Conservation (phyloP, 108 stramenopile genomes). For the Cyclotella kingstonii region DNA sequence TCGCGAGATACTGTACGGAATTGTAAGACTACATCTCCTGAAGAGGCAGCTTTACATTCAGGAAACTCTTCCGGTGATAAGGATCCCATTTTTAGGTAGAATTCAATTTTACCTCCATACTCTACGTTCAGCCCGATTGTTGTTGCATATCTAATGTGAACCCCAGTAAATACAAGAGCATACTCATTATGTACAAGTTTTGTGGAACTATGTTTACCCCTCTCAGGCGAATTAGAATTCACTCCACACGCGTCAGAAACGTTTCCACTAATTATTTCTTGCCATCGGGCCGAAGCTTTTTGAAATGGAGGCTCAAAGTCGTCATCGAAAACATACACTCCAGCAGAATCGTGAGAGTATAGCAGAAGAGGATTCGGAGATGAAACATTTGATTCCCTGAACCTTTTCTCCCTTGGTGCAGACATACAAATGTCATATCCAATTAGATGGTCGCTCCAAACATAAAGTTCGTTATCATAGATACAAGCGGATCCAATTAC, state of each 20-base stretch:
- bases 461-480: conserved; percentile 39
- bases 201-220: conserved; percentile 23
- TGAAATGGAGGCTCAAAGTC: conserved; percentile 34
- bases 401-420: conserved; percentile 29
- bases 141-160: conserved; percentile 17
- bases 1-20: conserved; percentile 3
- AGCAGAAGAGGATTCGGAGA: conserved; percentile 25
- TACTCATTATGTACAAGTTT: conserved; percentile 14
- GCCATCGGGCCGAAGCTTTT: conserved; percentile 32
- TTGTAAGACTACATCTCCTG: conserved; percentile 34
- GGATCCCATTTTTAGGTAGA: conserved; percentile 40
- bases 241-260: conserved; percentile 36
- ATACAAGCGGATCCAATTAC: conserved; percentile 38
- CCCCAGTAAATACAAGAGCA: conserved; percentile 40
- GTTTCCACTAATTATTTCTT: conserved; percentile 37
- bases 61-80: conserved; percentile 4
- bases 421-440: conserved; percentile 44
- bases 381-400: conserved; percentile 1
- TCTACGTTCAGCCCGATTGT: conserved; percentile 23
- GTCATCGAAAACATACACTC: conserved; percentile 44
- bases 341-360: conserved; percentile 7
- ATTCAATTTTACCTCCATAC: conserved; percentile 35
- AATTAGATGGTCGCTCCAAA: conserved; percentile 17
- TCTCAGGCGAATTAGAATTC: conserved; percentile 13
- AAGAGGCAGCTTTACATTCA: conserved; percentile 29